Evolutionary conservation across 768 basidiomycete species (phyloP), one percentile per base, ranked within the genome.

Genomic region (Dendrothele bispora): DNA sequence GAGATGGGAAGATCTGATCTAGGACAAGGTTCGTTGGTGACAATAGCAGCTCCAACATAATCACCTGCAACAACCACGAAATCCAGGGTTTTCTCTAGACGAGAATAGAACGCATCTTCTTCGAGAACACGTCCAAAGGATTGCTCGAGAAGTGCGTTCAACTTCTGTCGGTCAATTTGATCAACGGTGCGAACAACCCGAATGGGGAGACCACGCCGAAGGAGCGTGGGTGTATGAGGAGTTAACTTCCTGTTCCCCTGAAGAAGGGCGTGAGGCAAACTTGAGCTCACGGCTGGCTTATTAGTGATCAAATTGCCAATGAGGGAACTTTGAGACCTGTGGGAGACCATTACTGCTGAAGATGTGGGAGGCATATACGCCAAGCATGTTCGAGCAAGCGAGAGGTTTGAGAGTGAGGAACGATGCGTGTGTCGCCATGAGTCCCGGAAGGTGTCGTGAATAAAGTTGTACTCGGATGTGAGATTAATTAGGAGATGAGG

Each of bases 261-360:
- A 22, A 98, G 78, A 15, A 98, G 75, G 5, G 95, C 91, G 57
- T 97, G 93, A 37, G 97, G 95, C 27, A 99, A 78, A 56, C 92
- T 95, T 3, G 95, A 95, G 58, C 91, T 95, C 50, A 95, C 84
- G 7, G 92, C 93, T 3, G 97, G 97, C 61, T 94, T 95, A 66
- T 99, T 99, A 26, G 95, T 99, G 61, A 99, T 95, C 22, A 99
- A 79, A 67, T 98, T 98, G 38, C 83, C 95, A 58, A 99, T 98
- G 52, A 99, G 81, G 2, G 91, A 91, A 51, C 91, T 91, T 0
- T 94, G 90, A 1, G 94, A 95, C 41, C 94, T 91, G 70, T 99
- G 97, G 12, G 93, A 95, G 40, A 98, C 97, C 84, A 99, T 89
- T 55, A 98, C 77, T 11, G 94, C 97, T 14, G 94, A 97, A 2